Evolutionary conservation across 2,329 filamentous ascomycete species (phyloP), one percentile per base, ranked within the genome.

Genomic region (Zopfia rhizophila): DNA sequence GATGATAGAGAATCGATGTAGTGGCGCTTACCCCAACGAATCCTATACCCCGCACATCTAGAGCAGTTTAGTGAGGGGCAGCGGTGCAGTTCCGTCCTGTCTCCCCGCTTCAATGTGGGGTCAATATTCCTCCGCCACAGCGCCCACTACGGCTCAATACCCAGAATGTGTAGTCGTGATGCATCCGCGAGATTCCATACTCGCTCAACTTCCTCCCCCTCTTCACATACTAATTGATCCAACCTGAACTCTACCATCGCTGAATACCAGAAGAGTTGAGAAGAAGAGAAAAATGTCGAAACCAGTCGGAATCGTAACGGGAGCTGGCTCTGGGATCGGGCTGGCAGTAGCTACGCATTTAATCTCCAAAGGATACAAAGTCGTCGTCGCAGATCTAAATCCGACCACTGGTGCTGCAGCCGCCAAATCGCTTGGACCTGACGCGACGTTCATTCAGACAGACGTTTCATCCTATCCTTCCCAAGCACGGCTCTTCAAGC

Each of bases 301-400:
- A 44, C 70, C 70, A 6, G 70, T 75, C 23, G 75, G 73, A 5
- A 68, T 78, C n/a, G 63, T 78, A 14, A 78, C 75, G 13, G 76
- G 75, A 14, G 75, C 68, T 14, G 72, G 68, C 32, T 75, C 72
- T 39, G 76, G 76, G 45, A 76, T 78, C 29, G 75, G 75, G 30
- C 70, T 77, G 13, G 72, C 69, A 8, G 59, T 77, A 8, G 72
- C 74, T 13, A 72, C 69, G 12, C 72, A 77, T 45, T 68, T 78
- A 14, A 53, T 72, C 41, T 43, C 59, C 23, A 65, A 68, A 45
- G 54, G 58, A 48, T 78, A 70, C 66, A 57, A 62, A 45, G 73
- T 78, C 23, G 66, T 74, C n/a, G 70, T 78, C 51, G 73, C 70
- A 13, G 77, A 79, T 47, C 49, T 78, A 29, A 75, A 78, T 38